Percentiles rank a stretch among this genome's conserved stretches.
Conservation (phyloP, 352 stramenopile genomes). For the Phytophthora fragariae region DNA sequence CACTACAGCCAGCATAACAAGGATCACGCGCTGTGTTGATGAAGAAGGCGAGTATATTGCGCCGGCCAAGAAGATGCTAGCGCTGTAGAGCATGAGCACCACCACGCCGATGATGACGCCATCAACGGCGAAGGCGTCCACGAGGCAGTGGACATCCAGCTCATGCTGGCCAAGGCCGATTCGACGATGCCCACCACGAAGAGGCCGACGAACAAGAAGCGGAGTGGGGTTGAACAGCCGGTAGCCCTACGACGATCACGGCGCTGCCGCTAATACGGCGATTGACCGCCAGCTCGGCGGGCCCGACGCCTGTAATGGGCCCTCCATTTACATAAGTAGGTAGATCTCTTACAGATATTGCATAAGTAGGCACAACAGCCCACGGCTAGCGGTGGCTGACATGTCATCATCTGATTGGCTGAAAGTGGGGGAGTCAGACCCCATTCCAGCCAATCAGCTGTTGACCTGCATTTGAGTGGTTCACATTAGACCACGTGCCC, state of each 20-base stretch:
- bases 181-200: conserved; percentile 66
- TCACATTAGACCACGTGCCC: no score
- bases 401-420: no score
- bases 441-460: no score
- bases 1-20: conserved; percentile 50
- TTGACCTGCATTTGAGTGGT: no score
- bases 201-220: conserved; percentile 75
- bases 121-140: conserved; percentile 58
- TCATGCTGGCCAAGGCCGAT: conserved; percentile 49
- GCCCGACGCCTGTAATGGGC: conserved; percentile 27
- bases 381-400: no score
- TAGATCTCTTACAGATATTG: no score
- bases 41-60: conserved; percentile 58
- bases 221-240: conserved; percentile 66
- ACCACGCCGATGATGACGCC: conserved; percentile 48
- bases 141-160: conserved; percentile 61
- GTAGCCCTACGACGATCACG: conserved; percentile 62
- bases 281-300: conserved; percentile 52
- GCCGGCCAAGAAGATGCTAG: conserved; percentile 59
- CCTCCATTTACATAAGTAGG: no score
- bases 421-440: no score
- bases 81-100: conserved; percentile 59
- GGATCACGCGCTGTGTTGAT: conserved; percentile 57
- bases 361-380: no score
- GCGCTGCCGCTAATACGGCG: conserved; percentile 57